Percentiles rank a stretch among this genome's conserved stretches.
Evolutionary conservation across 306 rosid genomes (phyloP).

Genomic region (Fagus crenata): DNA sequence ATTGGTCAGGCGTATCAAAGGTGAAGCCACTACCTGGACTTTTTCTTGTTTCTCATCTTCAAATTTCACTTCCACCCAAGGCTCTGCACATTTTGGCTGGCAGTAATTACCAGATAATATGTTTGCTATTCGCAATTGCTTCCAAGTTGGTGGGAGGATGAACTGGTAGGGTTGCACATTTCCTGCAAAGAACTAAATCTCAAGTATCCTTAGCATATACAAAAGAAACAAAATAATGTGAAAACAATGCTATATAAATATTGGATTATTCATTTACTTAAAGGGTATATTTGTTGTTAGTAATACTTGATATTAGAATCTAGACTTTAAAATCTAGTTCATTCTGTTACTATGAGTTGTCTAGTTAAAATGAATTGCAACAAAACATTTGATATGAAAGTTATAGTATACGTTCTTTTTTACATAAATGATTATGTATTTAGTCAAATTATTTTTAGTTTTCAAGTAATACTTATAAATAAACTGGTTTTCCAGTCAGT

Average conservation of each 20-base stretch:
- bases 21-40: conserved; percentile 89
- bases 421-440: not conserved
- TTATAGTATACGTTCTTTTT: not conserved
- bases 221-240: conserved; percentile 18
- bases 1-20: conserved; percentile 87
- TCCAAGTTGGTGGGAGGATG: conserved; percentile 89
- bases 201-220: conserved; percentile 50
- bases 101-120: conserved; percentile 97
- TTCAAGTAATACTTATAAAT: not conserved
- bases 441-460: not conserved
- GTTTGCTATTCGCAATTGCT: conserved; percentile 82
- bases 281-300: not conserved
- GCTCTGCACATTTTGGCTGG: conserved; percentile 98
- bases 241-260: not conserved
- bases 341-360: not conserved
- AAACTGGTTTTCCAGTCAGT: not conserved
- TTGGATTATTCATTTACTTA: not conserved
- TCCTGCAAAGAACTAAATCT: conserved; percentile 82
- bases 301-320: too few relatives aligned
- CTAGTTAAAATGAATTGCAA: not conserved
- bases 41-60: conserved; percentile 93
- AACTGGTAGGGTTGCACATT: conserved; percentile 97
- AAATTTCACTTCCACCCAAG: conserved; percentile 96
- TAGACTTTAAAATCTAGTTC: too few relatives aligned
- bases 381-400: not conserved